Evolutionary conservation across 2,329 filamentous ascomycete genomes (phyloP), one percentile per base, ranked within the genome.

Genomic region (Raffaelea albimanens): DNA sequence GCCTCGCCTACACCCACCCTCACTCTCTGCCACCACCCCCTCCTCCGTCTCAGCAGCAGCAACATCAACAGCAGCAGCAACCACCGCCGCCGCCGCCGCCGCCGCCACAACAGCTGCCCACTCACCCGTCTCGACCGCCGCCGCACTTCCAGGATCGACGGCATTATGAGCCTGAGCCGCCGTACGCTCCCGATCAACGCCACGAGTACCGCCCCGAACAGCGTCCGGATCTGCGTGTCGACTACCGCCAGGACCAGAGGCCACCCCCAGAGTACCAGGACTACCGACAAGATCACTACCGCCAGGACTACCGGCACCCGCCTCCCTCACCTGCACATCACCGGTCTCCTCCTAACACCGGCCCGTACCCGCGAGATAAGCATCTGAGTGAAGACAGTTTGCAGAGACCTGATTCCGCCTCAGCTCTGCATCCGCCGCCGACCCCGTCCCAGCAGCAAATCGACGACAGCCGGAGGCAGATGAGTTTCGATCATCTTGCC

Each of bases 151-250:
- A 78, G 58, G 74, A 79, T 56, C 75, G 75, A 61, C 73, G 75
- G 55, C 72, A 73, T 57, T 76, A 71, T 58, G 66, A 71, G 59
- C 69, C 72, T 53, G 71, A 75, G 63, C 75, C 20, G 39, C 5
- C 29, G 4, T 36, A 44, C 18, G 22, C 22, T 21, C 16, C 18
- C 5, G 42, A 44, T 7, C 41, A 47, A 3, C 50, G 45, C 8
- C 50, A 45, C 11, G 44, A 47, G 10, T 38, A 46, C 36, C 42
- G 29, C 9, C 45, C 40, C 14, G 45, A 43, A 3, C 41, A 10
- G 11, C 42, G n/a, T 9, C 10, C 25, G 22, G 40, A 47, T 23
- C 33, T 18, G n/a, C 47, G 40, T 11, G 29, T 23, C 18, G 36
- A 43, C 25, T 47, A 50, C 36, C 41, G 43, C 20, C 45, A 44